Base-by-base conservation (phyloP, 495 filamentous ascomycete genomes). In the Xylaria palmicola region DNA sequence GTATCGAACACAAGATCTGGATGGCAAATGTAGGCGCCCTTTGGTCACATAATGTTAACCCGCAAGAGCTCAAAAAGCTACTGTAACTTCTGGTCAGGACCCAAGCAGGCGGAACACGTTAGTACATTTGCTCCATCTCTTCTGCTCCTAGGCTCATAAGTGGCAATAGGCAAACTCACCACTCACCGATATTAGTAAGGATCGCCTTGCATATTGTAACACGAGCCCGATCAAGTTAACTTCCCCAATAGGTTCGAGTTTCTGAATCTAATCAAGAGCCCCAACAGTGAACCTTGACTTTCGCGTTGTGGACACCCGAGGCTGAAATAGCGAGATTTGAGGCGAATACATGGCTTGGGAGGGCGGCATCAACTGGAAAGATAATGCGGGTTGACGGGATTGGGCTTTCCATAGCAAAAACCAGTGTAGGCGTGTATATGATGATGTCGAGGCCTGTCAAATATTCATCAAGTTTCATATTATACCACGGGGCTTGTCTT, bases 1-100 rank as follows among this genome's bases (percentile, higher is more conserved):
- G 26, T 63, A n/a, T n/a, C 68, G 53, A 67, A 66, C 27, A 65
- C 55, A 64, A 69, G 29, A 39, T 68, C 66, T 19, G 68, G n/a
- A 53, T 68, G 64, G 30, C 69, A 71, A 59, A 69, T 50, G 44
- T 73, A 65, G 24, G 67, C 56, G 26, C 66, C 66, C 3, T 66
- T 64, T 26, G 68, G 66, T 37, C 69, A 52, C 44, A 65, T 64
- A 17, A 67, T 64, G 49, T 63, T 66, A 22, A 68, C 40, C n/a
- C 64, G 66, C 6, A 60, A 62, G 8, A 67, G 62, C 4, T 62
- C 43, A n/a, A n/a, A n/a, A n/a, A n/a, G n/a, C n/a, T n/a, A n/a
- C n/a, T n/a, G n/a, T n/a, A n/a, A n/a, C 7, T 9, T 13, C 20
- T 15, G 8, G 55, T 58, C 29, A 58, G 55, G 30, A 29, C 27